Conservation (phyloP, 495 filamentous ascomycete species). For the Lentithecium fluviatile region DNA sequence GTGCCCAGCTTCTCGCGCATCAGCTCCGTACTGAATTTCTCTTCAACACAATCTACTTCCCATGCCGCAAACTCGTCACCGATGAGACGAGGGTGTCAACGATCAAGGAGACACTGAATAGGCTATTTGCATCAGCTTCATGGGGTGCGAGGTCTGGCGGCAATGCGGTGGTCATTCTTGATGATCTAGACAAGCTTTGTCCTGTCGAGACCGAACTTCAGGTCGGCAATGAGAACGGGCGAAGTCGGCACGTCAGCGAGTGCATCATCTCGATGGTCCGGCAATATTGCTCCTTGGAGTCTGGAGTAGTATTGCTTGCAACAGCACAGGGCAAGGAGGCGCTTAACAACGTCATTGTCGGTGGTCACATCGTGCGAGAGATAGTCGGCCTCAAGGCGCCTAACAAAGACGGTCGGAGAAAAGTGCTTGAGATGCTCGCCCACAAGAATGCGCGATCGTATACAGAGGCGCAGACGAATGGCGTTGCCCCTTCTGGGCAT, state of each 20-base stretch:
- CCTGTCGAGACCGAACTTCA: conserved; percentile 89
- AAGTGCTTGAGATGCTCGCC: conserved; percentile 73
- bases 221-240: conserved; percentile 84
- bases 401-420: conserved; percentile 83
- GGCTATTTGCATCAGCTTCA: conserved; percentile 80
- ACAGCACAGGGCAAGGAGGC: conserved; percentile 87
- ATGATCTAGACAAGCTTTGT: conserved; percentile 90
- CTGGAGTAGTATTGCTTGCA: conserved; percentile 80
- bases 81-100: conserved; percentile 84
- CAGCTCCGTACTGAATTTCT: conserved; percentile 63
- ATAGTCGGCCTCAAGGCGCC: conserved; percentile 78
- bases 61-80: conserved; percentile 77
- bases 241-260: conserved; percentile 90
- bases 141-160: conserved; percentile 88
- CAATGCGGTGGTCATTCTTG: conserved; percentile 76
- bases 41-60: conserved; percentile 76
- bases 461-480: conserved; percentile 46
- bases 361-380: conserved; percentile 44
- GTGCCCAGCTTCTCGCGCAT: conserved; percentile 65
- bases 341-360: conserved; percentile 44
- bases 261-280: conserved; percentile 76
- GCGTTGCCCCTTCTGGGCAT: conserved; percentile 14
- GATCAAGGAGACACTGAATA: conserved; percentile 82
- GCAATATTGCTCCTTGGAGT: conserved; percentile 73
- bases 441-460: conserved; percentile 37